A percentile compares a stretch with the other conserved stretches of the same genome.
phyloP scores from a whole-genome alignment of 257 asterid species.

The Solanum acaule region DNA sequence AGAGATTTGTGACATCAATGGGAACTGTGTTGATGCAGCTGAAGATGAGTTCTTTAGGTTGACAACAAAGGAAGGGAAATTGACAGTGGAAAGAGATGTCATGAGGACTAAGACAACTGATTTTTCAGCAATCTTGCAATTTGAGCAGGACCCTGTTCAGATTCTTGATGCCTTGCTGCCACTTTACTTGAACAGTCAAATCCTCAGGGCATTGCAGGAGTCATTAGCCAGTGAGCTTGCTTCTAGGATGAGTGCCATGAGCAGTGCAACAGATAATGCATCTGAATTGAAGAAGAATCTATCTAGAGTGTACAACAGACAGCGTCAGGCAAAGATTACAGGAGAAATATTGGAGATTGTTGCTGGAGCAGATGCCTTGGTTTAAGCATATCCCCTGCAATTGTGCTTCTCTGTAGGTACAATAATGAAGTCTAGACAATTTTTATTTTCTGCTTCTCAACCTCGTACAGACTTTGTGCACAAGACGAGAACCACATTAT shows the following conservation, averaged over 20 bases:
- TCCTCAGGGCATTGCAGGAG: slow-evolving; percentile 77
- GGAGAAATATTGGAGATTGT: slow-evolving; percentile 95
- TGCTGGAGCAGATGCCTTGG: slow-evolving; percentile 67
- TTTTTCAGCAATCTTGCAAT: slow-evolving; percentile 75
- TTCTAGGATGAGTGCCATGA: slow-evolving; percentile 92
- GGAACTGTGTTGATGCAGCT: slow-evolving; percentile 76
- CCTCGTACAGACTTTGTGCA: slow-evolving; percentile 22
- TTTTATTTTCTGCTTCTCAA: slow-evolving; percentile 21
- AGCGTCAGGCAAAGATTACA: slow-evolving; percentile 86
- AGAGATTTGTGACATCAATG: slow-evolving; percentile 81
- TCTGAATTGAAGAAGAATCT: slow-evolving; percentile 50
- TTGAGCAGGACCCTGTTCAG: slow-evolving; percentile 90
- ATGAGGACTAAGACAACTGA: slow-evolving; percentile 51
- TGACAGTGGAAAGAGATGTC: slow-evolving; percentile 72
- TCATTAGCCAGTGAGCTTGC: slow-evolving; percentile 88
- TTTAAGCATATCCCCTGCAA: slow-evolving; percentile 14
- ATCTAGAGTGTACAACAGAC: slow-evolving; percentile 56
- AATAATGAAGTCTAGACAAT: slow-evolving; percentile 23
- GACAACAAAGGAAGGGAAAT: slow-evolving; percentile 77
- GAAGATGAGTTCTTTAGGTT: slow-evolving; percentile 81
- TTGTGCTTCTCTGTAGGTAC: slow-evolving; percentile 22
- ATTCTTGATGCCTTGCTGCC: slow-evolving; percentile 84
- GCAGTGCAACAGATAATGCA: slow-evolving; percentile 76
- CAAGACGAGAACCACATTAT: slow-evolving; percentile 26
- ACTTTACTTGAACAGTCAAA: slow-evolving; percentile 82